Percentiles rank a stretch among this genome's conserved stretches.
Conservation (phyloP, 441 rosid genomes). For the Erysimum pusillum region DNA sequence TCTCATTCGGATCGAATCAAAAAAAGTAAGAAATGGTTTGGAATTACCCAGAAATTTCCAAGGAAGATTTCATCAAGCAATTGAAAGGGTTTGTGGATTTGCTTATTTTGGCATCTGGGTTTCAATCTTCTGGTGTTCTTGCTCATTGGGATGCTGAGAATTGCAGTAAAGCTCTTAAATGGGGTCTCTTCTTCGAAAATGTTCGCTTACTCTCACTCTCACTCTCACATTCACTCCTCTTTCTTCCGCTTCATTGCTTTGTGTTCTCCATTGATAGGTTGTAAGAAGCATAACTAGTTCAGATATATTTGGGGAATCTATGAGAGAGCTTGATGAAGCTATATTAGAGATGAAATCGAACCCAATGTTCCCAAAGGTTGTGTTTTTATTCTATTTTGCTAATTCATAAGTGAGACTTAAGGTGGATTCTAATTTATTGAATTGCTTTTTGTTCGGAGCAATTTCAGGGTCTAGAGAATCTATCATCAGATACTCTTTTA, state of each 20-base stretch:
- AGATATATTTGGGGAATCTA: slow-evolving; percentile 58
- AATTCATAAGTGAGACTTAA: not conserved
- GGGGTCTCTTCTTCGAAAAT: slow-evolving; percentile 84
- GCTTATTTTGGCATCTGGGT: slow-evolving; percentile 77
- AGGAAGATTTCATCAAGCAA: slow-evolving; percentile 65
- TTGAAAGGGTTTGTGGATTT: slow-evolving; percentile 84
- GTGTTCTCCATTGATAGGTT: slow-evolving; percentile 51
- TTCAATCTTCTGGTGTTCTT: slow-evolving; percentile 73
- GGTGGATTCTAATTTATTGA: slow-evolving; percentile 2
- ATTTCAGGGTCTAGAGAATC: slow-evolving; percentile 70
- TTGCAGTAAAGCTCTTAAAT: slow-evolving; percentile 74
- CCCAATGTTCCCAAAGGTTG: slow-evolving; percentile 83
- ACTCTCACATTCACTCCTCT: not conserved
- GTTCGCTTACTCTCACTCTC: slow-evolving; percentile 47
- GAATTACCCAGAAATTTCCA: slow-evolving; percentile 68
- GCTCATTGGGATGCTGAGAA: slow-evolving; percentile 74
- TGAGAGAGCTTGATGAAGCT: slow-evolving; percentile 70
- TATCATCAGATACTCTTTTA: slow-evolving; percentile 63
- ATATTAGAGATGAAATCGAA: slow-evolving; percentile 59
- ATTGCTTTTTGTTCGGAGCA: not conserved
- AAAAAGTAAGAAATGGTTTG: slow-evolving; percentile 59
- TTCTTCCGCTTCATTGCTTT: not conserved
- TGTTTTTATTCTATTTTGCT: not conserved
- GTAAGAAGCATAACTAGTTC: slow-evolving; percentile 55
- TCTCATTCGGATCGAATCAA: not conserved